Evolutionary conservation across 2,329 filamentous ascomycete species (phyloP), one percentile per base, ranked within the genome.

Genomic region (Hypoxylon sp.): DNA sequence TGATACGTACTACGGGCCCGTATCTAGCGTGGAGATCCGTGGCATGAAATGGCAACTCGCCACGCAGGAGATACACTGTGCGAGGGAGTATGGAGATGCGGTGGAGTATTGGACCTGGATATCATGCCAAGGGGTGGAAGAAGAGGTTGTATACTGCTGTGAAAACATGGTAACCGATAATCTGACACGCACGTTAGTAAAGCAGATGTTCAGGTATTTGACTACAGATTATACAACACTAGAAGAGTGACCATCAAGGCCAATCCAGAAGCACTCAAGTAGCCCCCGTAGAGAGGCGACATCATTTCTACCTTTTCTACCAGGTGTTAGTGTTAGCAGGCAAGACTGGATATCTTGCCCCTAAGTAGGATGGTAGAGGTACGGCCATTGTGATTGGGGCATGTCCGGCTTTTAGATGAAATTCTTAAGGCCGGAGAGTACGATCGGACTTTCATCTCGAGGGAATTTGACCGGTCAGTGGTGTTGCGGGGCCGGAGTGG

Each of bases 1-100:
- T 47, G 6, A 70, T 52, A 11, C 67, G 58, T 3, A 70, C 59
- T 10, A 67, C 59, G 6, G 63, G 54, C 5, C 67, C 67, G 22
- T 70, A 67, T 13, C 42, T 35, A 1, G 22, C 53, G 31, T 62
- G 59, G 2, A 70, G 33, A n/a, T 53, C 24, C 13, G 42, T n/a
- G 22, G 67, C 54, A 14, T 55, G 24, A 9, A 57, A 50, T 8
- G 53, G 26, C 9, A 54, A 19, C 8, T 24, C 6, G 5, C 67
- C 67, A 14, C 33, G 19, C 22, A 63, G 11, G 3, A 55, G 47
- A 9, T 44, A 3, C 14, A 44, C 44, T n/a, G 59, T n/a, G 10
- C 47, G 48, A 4, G 58, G 59, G 2, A 70, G 29, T n/a, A 46
- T 48, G 8, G 63, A 42, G 8, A 54, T 55, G 9, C 66, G 62